These are phyloP conservation scores for Lichina pygmaea DNA, from an alignment of 495 filamentous ascomycete genomes.

Conservation along the genomic window DNA sequence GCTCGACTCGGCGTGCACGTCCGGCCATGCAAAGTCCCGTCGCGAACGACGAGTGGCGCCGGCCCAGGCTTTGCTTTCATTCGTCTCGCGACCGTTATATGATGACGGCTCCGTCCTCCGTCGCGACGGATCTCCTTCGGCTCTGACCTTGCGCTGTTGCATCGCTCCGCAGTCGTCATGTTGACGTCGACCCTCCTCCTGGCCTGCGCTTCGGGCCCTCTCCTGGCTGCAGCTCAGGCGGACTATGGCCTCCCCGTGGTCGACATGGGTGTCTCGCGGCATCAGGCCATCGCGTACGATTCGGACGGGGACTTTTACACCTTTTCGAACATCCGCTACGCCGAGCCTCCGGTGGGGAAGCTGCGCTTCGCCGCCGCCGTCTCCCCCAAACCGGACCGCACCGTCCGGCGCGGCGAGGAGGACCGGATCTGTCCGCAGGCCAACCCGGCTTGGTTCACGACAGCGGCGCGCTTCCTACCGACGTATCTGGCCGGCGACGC, in stretches of 20 bases:
- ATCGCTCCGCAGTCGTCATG: not conserved
- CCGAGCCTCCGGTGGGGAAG: slow-evolving; percentile 8
- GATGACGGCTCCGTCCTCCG: too few relatives aligned
- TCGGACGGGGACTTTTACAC: slow-evolving; percentile 1
- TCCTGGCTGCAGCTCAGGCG: not conserved
- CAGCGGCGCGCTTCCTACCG: not conserved
- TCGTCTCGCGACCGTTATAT: too few relatives aligned
- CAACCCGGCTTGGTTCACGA: slow-evolving; percentile 3
- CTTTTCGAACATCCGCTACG: slow-evolving; percentile 8
- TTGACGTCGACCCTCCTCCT: not conserved
- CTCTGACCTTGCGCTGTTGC: too few relatives aligned
- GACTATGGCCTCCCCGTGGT: slow-evolving; percentile 1
- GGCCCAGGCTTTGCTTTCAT: too few relatives aligned
- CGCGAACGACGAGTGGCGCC: too few relatives aligned
- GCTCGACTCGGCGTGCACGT: too few relatives aligned
- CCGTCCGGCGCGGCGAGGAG: slow-evolving; percentile 3
- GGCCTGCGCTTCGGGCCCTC: not conserved
- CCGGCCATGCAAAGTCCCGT: too few relatives aligned
- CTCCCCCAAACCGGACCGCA: slow-evolving; percentile 4
- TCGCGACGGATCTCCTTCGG: too few relatives aligned
- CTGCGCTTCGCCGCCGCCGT: slow-evolving; percentile 7
- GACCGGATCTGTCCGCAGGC: slow-evolving; percentile 7
- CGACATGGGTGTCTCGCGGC: slow-evolving; percentile 7
- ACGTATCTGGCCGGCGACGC: not conserved
- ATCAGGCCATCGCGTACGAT: slow-evolving; percentile 2